Conservation (phyloP, 208 protist genomes). For the Balamuthia mandrillaris region DNA sequence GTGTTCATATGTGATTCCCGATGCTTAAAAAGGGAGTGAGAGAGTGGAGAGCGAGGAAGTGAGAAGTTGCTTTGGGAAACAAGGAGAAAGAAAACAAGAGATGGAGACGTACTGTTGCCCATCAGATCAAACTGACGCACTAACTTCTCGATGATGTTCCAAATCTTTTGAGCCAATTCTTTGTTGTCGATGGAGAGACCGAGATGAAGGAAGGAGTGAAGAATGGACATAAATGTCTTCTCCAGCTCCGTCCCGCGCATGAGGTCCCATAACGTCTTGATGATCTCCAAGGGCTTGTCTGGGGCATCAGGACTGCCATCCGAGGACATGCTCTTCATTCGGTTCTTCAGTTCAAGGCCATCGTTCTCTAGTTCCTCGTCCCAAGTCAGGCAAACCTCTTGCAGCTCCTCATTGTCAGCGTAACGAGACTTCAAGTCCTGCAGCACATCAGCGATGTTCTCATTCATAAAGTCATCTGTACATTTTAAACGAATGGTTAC, state of each 20-base stretch:
- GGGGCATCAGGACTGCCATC: background rate
- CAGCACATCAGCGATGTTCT: background rate
- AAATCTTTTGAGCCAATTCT: background rate
- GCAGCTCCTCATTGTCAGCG: constrained; percentile 8
- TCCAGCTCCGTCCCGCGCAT: background rate
- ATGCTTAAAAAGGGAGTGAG: too few relatives aligned
- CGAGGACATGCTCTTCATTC: background rate
- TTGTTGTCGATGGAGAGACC: background rate
- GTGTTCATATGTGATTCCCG: background rate
- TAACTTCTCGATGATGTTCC: background rate
- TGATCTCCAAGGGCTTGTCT: background rate
- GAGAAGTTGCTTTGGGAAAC: background rate
- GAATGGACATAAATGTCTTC: background rate
- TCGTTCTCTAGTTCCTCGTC: constrained; percentile 21
- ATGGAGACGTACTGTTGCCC: background rate
- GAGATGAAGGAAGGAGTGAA: background rate
- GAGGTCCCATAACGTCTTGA: background rate
- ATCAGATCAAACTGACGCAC: background rate
- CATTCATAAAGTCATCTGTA: constrained; percentile 6
- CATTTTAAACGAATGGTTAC: too few relatives aligned
- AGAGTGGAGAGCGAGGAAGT: background rate
- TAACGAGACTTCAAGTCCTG: background rate
- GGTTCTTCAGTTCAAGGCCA: background rate
- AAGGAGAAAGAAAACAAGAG: background rate
- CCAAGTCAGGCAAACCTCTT: background rate